A percentile compares a stretch with the other conserved stretches of the same genome.
Evolutionary conservation across 345 rosid species (phyloP).

Genomic region (Turnera subulata): DNA sequence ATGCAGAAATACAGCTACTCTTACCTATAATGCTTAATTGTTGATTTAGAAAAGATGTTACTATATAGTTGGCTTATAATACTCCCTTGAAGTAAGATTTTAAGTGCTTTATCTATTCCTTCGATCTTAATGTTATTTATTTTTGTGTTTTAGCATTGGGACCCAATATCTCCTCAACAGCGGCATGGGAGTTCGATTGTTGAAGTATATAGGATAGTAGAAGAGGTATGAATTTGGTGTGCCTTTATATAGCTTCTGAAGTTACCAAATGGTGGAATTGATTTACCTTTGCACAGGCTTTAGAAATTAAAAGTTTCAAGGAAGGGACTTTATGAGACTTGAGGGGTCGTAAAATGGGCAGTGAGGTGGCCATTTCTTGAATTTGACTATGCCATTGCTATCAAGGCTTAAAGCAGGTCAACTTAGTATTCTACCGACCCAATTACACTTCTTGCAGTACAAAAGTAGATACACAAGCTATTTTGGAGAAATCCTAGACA

Average conservation of each 20-base stretch:
- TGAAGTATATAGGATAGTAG: slow-evolving; percentile 93
- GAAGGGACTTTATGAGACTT: background rate
- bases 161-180: slow-evolving; percentile 90
- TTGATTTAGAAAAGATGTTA: background rate
- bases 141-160: slow-evolving; percentile 64
- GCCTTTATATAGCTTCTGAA: background rate
- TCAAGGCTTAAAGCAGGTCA: background rate
- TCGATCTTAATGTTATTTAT: background rate
- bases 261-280: too few species aligned
- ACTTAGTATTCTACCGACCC: background rate
- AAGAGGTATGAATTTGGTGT: slow-evolving; percentile 57
- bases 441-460: background rate
- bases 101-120: background rate
- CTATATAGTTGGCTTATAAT: background rate
- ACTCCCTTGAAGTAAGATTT: background rate
- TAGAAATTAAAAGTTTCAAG: too few species aligned
- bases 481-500: too few species aligned
- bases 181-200: slow-evolving; percentile 94
- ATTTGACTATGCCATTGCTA: background rate
- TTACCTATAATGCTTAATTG: background rate
- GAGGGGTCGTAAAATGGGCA: background rate
- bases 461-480: too few species aligned
- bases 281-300: too few species aligned
- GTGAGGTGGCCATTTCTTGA: too few species aligned
- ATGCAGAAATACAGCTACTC: background rate